These are phyloP conservation scores for Pleurostoma richardsiae DNA, from an alignment of 2,329 filamentous ascomycete species.

Conservation along the genomic window DNA sequence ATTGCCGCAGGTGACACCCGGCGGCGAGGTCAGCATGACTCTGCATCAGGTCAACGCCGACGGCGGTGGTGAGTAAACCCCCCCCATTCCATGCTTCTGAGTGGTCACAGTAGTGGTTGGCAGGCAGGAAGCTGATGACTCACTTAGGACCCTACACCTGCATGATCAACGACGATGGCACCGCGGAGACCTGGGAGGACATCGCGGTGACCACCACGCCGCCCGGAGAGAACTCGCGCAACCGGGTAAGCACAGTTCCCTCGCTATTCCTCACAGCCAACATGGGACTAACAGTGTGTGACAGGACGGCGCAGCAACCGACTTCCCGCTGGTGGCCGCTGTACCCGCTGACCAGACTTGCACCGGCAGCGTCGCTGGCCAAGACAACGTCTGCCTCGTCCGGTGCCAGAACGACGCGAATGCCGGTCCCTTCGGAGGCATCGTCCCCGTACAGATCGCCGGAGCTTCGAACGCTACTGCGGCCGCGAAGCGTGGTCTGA, in stretches of 20 bases:
- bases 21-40: conserved; percentile 56
- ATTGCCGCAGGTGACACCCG: conserved; percentile 54
- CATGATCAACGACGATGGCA: conserved; percentile 58
- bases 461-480: conserved; percentile 8
- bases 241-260: conserved; percentile 22
- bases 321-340: conserved; percentile 49
- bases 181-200: conserved; percentile 44
- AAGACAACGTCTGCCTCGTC: conserved; percentile 57
- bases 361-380: conserved; percentile 54
- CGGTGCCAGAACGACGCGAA: conserved; percentile 56
- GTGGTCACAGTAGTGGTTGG: too few species aligned
- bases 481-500: conserved; percentile 1
- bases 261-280: too few species aligned
- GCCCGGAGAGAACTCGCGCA: conserved; percentile 44
- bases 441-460: conserved; percentile 27
- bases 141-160: conserved; percentile 47
- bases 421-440: conserved; percentile 55
- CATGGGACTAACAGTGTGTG: conserved; percentile 5
- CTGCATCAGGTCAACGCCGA: conserved; percentile 65
- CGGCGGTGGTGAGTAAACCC: conserved; percentile 42
- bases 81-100: too few species aligned
- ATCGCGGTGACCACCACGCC: conserved; percentile 51
- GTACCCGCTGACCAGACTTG: conserved; percentile 51
- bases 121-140: conserved; percentile 8
- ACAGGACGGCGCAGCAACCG: conserved; percentile 30